Conservation (phyloP, 225 moss, liverwort and hornwort genomes). For the Neckera pumila region DNA sequence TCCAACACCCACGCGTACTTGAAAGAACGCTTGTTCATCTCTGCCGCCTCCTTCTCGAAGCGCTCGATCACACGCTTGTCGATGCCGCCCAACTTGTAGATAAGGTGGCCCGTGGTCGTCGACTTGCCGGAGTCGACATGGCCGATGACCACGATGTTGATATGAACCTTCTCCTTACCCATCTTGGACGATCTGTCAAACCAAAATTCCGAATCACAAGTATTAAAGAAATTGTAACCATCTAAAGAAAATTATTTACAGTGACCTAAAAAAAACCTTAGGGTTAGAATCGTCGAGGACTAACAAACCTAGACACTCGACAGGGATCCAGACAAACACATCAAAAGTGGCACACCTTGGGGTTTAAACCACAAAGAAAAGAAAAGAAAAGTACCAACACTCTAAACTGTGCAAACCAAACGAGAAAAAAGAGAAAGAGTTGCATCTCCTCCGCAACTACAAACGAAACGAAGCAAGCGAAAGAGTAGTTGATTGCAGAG, state of each 20-base stretch:
- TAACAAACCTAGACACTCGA: too few species aligned
- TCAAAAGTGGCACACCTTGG: too few species aligned
- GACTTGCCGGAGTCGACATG: slow-evolving; percentile 38
- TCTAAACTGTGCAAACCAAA: neutral
- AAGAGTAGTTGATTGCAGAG: neutral
- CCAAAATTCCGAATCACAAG: neutral
- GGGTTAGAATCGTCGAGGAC: too few species aligned
- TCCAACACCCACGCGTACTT: slow-evolving; percentile 70
- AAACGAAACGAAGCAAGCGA: neutral
- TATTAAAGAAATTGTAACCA: neutral
- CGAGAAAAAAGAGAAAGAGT: too few species aligned
- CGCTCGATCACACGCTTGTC: slow-evolving; percentile 71
- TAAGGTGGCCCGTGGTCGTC: slow-evolving; percentile 54
- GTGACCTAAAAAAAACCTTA: neutral
- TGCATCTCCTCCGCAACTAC: too few species aligned
- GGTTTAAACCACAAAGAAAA: too few species aligned
- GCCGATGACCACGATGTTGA: slow-evolving; percentile 16
- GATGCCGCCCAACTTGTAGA: slow-evolving; percentile 58
- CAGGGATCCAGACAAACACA: too few species aligned
- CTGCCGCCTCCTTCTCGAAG: slow-evolving; percentile 59
- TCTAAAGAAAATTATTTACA: fast-evolving
- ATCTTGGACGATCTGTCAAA: neutral
- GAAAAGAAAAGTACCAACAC: neutral
- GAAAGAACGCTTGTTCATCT: slow-evolving; percentile 74
- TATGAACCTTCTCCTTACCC: slow-evolving; percentile 12